Evolutionary conservation across 306 rosid genomes (phyloP), one percentile per base, ranked within the genome.

Genomic region (Gleditsia sinensis): DNA sequence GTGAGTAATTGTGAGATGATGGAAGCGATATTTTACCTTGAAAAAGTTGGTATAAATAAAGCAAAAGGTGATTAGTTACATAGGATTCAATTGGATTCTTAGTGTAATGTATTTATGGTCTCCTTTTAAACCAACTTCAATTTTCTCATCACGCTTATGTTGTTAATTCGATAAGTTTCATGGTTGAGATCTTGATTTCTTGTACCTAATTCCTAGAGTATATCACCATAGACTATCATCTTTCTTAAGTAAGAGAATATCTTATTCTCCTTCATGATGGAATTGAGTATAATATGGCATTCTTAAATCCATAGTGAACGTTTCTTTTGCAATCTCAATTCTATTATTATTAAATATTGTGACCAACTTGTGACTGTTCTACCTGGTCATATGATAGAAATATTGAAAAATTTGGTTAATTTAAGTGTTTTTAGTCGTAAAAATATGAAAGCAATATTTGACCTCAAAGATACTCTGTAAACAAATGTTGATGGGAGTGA

Each of bases 1-100:
- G 30, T 89, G 46, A 12, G 45, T 1, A 7, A 5, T 1, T 89
- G 91, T 49, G 0, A n/a, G 2, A 23, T 3, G 19, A 83, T 89
- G 86, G 28, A 12, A 36, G 40, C 7, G 20, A 63, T 86, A 36
- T 45, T 81, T 24, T 3, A 0, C 4, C 12, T 11, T 1, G 25
- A 16, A 16, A 7, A 14, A 36, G 39, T 0, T 10, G 24, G 32
- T 4, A 1, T 7, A 9, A 9, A 0, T 21, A 1, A n/a, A 60
- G 36, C 7, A 3, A 7, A n/a, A 80, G 77, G 80, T 80, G 24
- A 0, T 59, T 11, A 28, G 1, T 0, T 12, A 32, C 0, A 6
- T 17, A 7, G 20, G 5, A 51, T 25, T 61, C 32, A 4, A 20
- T 16, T 54, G 0, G 4, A 55, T 37, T 27, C 20, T 27, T 39